A percentile compares a stretch with the other conserved stretches of the same genome.
phyloP scores from a whole-genome alignment of 2,329 filamentous ascomycete species.

The Rasamsonia emersonii region DNA sequence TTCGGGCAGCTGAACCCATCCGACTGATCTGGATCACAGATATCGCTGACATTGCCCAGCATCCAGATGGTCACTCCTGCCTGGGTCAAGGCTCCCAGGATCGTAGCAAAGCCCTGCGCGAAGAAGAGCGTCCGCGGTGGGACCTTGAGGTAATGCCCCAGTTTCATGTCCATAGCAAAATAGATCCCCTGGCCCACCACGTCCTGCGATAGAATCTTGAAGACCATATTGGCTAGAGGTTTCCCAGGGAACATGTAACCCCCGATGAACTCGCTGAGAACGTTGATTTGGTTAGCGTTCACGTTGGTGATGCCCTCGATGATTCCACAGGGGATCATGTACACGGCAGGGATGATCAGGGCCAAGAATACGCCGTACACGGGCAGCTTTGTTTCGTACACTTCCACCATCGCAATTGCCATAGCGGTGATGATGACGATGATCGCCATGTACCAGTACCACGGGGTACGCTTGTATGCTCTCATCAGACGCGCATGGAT shows the following conservation, averaged over 20 bases:
- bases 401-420: constrained; percentile 28
- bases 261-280: constrained; percentile 37
- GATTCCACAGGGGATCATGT: constrained; percentile 38
- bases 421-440: constrained; percentile 23
- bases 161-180: constrained; percentile 44
- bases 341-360: constrained; percentile 33
- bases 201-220: constrained; percentile 36
- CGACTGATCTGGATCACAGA: constrained; percentile 34
- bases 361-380: constrained; percentile 36
- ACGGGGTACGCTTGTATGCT: constrained; percentile 29
- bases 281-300: constrained; percentile 36
- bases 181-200: constrained; percentile 39
- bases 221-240: constrained; percentile 39
- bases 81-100: constrained; percentile 40
- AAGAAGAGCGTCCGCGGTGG: constrained; percentile 41
- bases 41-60: constrained; percentile 31
- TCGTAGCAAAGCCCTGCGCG: constrained; percentile 40
- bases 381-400: constrained; percentile 35
- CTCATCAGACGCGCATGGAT: constrained; percentile 35
- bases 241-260: constrained; percentile 38
- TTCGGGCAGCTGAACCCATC: constrained; percentile 43
- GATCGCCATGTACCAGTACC: constrained; percentile 36
- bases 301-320: constrained; percentile 39
- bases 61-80: constrained; percentile 30
- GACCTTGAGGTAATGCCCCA: constrained; percentile 46